Evolutionary conservation across 257 asterid genomes (phyloP), one percentile per base, ranked within the genome.

Genomic region (Solanum ossicruentum): DNA sequence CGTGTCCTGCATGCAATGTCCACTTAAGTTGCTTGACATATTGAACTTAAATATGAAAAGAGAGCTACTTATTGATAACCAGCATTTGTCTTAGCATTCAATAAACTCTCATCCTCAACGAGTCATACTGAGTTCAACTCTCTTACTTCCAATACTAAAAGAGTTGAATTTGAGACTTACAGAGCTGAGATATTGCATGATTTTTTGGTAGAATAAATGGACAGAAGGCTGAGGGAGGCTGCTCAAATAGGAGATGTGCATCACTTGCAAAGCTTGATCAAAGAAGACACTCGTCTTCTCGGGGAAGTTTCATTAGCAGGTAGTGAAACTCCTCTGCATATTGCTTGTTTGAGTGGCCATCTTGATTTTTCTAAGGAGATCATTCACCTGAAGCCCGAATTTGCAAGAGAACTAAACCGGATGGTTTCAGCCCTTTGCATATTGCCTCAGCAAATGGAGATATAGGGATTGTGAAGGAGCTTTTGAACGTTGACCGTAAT

Each of bases 401-500:
- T 32, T 8, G 75, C 23, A 16, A 36, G 75, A 20, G 89, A 86
- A 15, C 9, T 89, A 47, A 88, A 86, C 45, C 26, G 20, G 88
- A 85, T 7, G 93, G 91, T 1, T 80, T 85, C 1, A 89, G 55
- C 84, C 90, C 90, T 47, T 47, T 89, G 72, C 90, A 88, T 79
- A 83, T 91, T 51, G 92, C 90, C 32, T 80, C 88, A 2, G 90
- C 89, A 16, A 83, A 39, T 49, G 92, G 93, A 10, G 72, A 87
- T 43, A 12, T 63, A 16, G 89, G 88, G 84, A 87, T 89, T 28
- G 92, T 86, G 75, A 86, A 58, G 15, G 89, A 91, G 86, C 51
- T 91, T 6, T 45, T 91, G 84, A 67, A 23, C 26, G 10, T 83
- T 20, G 87, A 85, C 20, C 3, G 11, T 39, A 80, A 84, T 78